A percentile compares a stretch with the other conserved stretches of the same genome.
These are phyloP conservation scores for Globisporangium mamillatum DNA, from an alignment of 352 stramenopile genomes.

Conservation along the genomic window DNA sequence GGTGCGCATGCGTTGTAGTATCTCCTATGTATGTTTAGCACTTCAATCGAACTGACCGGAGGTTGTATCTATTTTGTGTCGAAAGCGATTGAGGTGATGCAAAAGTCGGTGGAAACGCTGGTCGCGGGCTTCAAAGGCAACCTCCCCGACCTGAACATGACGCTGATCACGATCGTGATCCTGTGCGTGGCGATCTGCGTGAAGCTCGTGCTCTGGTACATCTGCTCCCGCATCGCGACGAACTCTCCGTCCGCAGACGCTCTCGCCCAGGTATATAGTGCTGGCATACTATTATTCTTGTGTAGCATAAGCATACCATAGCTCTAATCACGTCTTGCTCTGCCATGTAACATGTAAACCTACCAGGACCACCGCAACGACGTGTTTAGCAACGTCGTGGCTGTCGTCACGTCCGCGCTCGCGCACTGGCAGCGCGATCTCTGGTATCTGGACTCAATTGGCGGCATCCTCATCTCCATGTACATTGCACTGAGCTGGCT, in stretches of 20 bases:
- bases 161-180: constrained; percentile 59
- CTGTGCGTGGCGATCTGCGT: constrained; percentile 70
- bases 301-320: too few species aligned
- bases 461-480: constrained; percentile 93
- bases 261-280: constrained; percentile 43
- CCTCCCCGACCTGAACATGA: constrained; percentile 69
- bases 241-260: constrained; percentile 72
- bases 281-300: not conserved
- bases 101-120: constrained; percentile 87
- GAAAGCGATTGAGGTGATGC: constrained; percentile 91
- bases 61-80: not conserved
- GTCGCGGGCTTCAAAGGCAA: constrained; percentile 61
- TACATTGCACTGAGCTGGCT: constrained; percentile 97
- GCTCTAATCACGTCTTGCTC: too few species aligned
- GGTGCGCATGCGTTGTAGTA: constrained; percentile 24
- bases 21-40: not conserved
- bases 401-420: constrained; percentile 78
- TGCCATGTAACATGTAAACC: too few species aligned
- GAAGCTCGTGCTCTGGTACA: constrained; percentile 81
- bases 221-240: constrained; percentile 66
- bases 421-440: constrained; percentile 64
- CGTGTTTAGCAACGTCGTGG: constrained; percentile 92
- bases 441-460: constrained; percentile 94
- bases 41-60: not conserved
- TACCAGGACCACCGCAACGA: constrained; percentile 96